phyloP scores from a whole-genome alignment of 2,329 filamentous ascomycete genomes.

The Lachnellula subtilissima region DNA sequence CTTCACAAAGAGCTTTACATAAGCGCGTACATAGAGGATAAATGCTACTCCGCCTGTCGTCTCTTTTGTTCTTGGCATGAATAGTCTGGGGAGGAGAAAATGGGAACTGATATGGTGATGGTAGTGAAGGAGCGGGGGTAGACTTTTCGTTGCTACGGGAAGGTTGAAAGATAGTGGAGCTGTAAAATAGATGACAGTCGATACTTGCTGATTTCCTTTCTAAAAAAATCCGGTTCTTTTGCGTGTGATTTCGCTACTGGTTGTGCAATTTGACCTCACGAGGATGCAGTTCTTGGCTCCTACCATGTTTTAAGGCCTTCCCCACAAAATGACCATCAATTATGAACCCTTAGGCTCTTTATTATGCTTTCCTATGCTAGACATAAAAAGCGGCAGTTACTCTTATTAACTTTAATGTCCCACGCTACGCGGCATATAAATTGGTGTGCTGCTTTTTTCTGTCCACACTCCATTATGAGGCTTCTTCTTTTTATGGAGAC shows the following conservation, averaged over 20 bases:
- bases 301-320: too few relatives aligned
- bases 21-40: slow-evolving; percentile 19
- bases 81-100: slow-evolving; percentile 6
- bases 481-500: too few relatives aligned
- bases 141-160: slow-evolving; percentile 13
- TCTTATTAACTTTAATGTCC: too few relatives aligned
- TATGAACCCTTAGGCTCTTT: too few relatives aligned
- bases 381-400: too few relatives aligned
- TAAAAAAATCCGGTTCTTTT: neutral
- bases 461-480: too few relatives aligned
- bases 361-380: too few relatives aligned
- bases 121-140: neutral
- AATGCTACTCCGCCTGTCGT: slow-evolving; percentile 23
- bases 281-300: too few relatives aligned
- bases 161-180: slow-evolving; percentile 28
- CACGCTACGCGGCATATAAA: too few relatives aligned
- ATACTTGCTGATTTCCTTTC: slow-evolving; percentile 23
- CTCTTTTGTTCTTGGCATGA: slow-evolving; percentile 28
- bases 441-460: too few relatives aligned
- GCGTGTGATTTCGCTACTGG: neutral
- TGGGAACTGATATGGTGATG: slow-evolving; percentile 18
- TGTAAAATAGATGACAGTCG: slow-evolving; percentile 33
- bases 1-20: slow-evolving; percentile 92
- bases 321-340: too few relatives aligned
- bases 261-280: too few relatives aligned